These are phyloP conservation scores for Iris macrosiphon DNA, from an alignment of 106 monocot genomes.

Conservation along the genomic window DNA sequence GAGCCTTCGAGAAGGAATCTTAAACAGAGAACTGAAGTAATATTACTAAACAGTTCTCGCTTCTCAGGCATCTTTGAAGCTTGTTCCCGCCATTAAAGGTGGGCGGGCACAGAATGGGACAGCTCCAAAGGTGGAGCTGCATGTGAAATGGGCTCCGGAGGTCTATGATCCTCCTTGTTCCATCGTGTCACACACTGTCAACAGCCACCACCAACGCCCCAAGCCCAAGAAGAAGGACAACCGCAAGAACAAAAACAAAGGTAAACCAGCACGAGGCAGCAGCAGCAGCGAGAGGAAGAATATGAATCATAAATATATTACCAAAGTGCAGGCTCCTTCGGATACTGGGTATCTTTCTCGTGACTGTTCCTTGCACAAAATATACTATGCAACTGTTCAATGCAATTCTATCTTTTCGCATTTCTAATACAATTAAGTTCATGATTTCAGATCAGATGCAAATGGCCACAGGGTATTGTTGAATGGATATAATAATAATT, in stretches of 20 bases:
- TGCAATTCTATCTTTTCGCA: background rate
- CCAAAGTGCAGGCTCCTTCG: background rate
- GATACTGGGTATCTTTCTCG: slow-evolving; percentile 5
- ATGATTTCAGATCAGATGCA: slow-evolving; percentile 6
- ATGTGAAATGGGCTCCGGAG: slow-evolving; percentile 75
- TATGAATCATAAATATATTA: slow-evolving; percentile 4
- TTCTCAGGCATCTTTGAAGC: slow-evolving; percentile 29
- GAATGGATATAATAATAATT: background rate
- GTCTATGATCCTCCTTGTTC: slow-evolving; percentile 75
- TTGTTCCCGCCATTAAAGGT: slow-evolving; percentile 73
- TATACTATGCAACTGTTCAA: background rate
- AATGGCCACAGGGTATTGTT: background rate
- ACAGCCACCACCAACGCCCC: slow-evolving; percentile 19
- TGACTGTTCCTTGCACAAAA: background rate
- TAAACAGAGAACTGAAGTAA: background rate
- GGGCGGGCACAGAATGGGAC: slow-evolving; percentile 35
- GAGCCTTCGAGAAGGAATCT: background rate
- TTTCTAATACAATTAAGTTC: background rate
- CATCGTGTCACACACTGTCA: slow-evolving; percentile 52
- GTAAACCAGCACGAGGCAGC: slow-evolving; percentile 24
- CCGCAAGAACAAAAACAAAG: slow-evolving; percentile 46
- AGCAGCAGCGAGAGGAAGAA: slow-evolving; percentile 15
- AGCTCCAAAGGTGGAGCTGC: slow-evolving; percentile 14
- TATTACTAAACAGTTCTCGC: background rate
- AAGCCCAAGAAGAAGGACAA: slow-evolving; percentile 47